Base-by-base conservation (phyloP, 2,329 filamentous ascomycete species). In the Hypoxylon sp. region DNA sequence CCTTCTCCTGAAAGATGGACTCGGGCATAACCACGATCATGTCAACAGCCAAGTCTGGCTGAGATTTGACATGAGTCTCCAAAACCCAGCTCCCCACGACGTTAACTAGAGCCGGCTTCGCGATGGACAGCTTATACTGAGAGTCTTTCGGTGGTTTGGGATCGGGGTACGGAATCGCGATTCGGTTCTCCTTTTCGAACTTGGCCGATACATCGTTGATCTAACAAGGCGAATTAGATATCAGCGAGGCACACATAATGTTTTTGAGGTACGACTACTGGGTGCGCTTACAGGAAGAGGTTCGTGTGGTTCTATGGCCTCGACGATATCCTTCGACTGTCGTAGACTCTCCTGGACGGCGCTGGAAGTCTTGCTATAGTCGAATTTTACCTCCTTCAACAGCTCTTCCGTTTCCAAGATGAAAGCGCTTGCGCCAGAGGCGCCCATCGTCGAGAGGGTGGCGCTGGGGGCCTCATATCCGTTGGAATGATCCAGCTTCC, bases 71-170 rank as follows among this genome's bases (percentile, higher is more conserved):
- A 75, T 91, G 88, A 2, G 88, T 93, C 73, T 86, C 88, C 48
- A 90, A 80, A 9, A 90, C 85, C 77, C 96, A 94, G 75, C 93
- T 96, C 46, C 95, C 95, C 26, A 94, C 88, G 20, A 96, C 89
- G 69, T 97, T 97, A 74, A 95, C 86, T 65, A 88, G 87, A 6
- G 84, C 77, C 2, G 95, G 94, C 70, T 86, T 88, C 41, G 82
- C 82, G 73, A 92, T 97, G 33, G 88, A 81, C 48, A 98, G 80
- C 68, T 92, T 93, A 76, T 96, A 96, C 48, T 90, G 89, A 26
- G 87, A 86, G 72, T 94, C 88, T 68, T 86, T 85, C 9, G 84
- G 79, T 1, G 94, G 93, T 47, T 81, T 86, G 15, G 92, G 92
- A n/a, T 88, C 82, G 13, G 94, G 92, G 70, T 92, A 97, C 0